Percentiles rank a stretch among this genome's conserved stretches.
Conservation (phyloP, 352 stramenopile genomes). For the Globisporangium perplexum region DNA sequence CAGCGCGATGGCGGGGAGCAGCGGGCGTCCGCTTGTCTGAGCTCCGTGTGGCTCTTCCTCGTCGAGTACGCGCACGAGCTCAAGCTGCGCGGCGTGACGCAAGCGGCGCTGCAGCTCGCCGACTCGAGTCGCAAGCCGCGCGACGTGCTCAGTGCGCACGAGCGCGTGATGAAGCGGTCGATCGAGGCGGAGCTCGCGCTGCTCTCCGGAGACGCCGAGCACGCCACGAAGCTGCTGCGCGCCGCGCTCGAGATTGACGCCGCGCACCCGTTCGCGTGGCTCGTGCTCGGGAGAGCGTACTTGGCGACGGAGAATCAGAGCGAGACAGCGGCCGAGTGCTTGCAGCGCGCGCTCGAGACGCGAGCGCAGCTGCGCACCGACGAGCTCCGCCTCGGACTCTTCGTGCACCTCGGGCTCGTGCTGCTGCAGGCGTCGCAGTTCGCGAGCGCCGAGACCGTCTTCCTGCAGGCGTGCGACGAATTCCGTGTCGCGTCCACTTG, state of each 20-base stretch:
- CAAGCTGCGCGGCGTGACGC: slow-evolving; percentile 30
- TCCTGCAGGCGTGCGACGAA: slow-evolving; percentile 49
- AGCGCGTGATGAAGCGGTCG: slow-evolving; percentile 46
- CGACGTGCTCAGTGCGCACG: slow-evolving; percentile 34
- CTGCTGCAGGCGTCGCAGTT: slow-evolving; percentile 68
- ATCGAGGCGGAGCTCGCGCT: slow-evolving; percentile 40
- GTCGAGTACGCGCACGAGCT: slow-evolving; percentile 38
- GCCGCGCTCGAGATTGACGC: slow-evolving; percentile 61
- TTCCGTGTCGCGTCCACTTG: slow-evolving; percentile 66
- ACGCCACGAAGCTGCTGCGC: slow-evolving; percentile 29
- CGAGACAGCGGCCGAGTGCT: slow-evolving; percentile 38
- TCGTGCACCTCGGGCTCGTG: slow-evolving; percentile 51
- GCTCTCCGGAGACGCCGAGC: slow-evolving; percentile 15
- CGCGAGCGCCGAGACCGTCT: slow-evolving; percentile 37
- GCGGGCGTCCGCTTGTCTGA: slow-evolving; percentile 22
- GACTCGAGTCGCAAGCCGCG: slow-evolving; percentile 24
- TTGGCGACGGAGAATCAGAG: slow-evolving; percentile 37
- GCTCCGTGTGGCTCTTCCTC: slow-evolving; percentile 58
- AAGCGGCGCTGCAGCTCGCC: slow-evolving; percentile 28
- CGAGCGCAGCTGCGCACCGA: slow-evolving; percentile 21
- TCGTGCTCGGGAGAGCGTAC: slow-evolving; percentile 44
- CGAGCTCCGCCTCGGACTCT: slow-evolving; percentile 35
- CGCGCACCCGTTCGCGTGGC: slow-evolving; percentile 44
- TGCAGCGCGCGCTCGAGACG: slow-evolving; percentile 39
- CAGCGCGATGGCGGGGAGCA: slow-evolving; percentile 11